Base-by-base conservation (phyloP, 495 filamentous ascomycete genomes). In the Jackrogersella minutella region DNA sequence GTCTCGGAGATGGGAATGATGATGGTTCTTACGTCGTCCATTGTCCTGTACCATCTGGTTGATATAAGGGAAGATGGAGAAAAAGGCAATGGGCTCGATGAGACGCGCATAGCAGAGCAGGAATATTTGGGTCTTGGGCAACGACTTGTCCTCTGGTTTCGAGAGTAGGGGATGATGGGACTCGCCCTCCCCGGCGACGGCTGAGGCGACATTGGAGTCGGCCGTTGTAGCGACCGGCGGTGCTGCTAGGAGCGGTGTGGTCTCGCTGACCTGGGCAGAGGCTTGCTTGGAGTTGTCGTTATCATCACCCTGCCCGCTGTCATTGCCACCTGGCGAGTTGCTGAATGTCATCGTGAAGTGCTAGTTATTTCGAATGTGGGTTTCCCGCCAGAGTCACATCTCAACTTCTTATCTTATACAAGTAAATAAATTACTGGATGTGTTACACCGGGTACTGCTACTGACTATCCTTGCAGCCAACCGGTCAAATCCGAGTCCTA, bases 11-110 rank as follows among this genome's bases (percentile, higher is more conserved):
- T 22, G 14, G 0, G 34, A 17, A 16, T n/a, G 33, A 21, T 3
- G 31, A 51, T 43, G 44, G 30, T 17, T 30, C 66, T 34, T 62
- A 69, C 66, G 68, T 28, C 79, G 62, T 3, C 88, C 89, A 62
- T 84, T 85, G 28, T 85, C 77, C 68, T 83, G 77, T 3, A 88
- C 83, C 90, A 92, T 92, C 63, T 87, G 75, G 69, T 85, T 89
- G 72, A 92, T 84, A 75, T 88, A 92, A 0, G 90, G 90, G 71
- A 92, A 88, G 71, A 91, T 91, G 66, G 80, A 83, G 77, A 91
- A 92, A 77, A 88, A 92, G 13, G 88, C 87, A 30, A 91, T 78
- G 3, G 90, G 89, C 74, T 92, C 90, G n/a, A 90, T 74, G n/a
- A 87, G 72, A 8, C 88, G 82, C 1, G 86, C 85, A 70, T 83